Evolutionary conservation across 2,329 filamentous ascomycete genomes (phyloP).

Genomic region (Talaromyces sp.): DNA sequence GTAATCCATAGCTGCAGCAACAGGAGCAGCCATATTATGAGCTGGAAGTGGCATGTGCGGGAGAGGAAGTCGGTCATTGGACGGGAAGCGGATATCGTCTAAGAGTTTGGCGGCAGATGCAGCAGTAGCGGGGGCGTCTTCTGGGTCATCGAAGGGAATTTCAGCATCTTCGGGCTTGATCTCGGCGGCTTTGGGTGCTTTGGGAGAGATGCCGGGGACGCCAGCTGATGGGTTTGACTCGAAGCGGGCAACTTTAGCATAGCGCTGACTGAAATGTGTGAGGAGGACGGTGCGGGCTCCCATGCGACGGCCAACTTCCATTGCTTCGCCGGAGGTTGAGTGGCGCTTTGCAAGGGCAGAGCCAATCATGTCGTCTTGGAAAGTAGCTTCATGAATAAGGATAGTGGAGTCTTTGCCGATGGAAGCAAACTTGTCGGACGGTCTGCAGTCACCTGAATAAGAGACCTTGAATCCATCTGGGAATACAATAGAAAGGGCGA

Average conservation of each 20-base stretch:
- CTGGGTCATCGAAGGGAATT: conserved; percentile 32
- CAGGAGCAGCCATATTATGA: conserved; percentile 46
- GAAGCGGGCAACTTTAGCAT: conserved; percentile 71
- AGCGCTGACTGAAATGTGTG: conserved; percentile 94
- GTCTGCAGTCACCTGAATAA: conserved; percentile 93
- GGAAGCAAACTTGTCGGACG: conserved; percentile 67
- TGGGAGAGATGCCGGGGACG: conserved; percentile 7
- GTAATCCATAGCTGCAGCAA: conserved; percentile 64
- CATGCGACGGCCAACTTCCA: conserved; percentile 78
- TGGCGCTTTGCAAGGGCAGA: conserved; percentile 90
- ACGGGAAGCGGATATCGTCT: conserved; percentile 19
- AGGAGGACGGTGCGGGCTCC: conserved; percentile 76
- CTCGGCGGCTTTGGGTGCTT: conserved; percentile 3
- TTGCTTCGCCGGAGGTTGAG: conserved; percentile 82
- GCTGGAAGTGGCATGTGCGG: conserved; percentile 26
- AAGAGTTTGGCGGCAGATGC: conserved; percentile 9
- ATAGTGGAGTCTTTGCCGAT: conserved; percentile 78
- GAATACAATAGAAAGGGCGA: conserved; percentile 77
- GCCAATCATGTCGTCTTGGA: conserved; percentile 77
- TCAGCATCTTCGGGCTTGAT: conserved; percentile 24
- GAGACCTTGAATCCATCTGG: conserved; percentile 80
- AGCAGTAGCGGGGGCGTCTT: conserved; percentile 12
- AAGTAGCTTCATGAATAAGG: conserved; percentile 93
- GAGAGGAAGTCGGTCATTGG: not conserved
- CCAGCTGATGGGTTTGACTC: conserved; percentile 21